Evolutionary conservation across 106 monocot genomes (phyloP), one percentile per base, ranked within the genome.

Genomic region (Allium cepa): DNA sequence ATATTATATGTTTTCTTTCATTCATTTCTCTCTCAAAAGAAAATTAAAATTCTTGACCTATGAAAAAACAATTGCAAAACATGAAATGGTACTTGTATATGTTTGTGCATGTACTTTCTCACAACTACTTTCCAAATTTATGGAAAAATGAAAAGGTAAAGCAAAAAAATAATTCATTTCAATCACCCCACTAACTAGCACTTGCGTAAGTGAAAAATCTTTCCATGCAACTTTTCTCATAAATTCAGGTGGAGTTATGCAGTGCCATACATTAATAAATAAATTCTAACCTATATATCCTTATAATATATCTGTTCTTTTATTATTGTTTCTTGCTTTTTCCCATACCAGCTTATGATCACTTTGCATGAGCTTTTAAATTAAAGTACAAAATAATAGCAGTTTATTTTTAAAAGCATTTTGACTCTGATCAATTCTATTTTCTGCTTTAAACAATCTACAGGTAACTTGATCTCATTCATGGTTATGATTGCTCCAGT

Each of bases 391-490:
- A 13, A 56, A 13, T 16, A 56, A 13, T 13, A 3, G 2, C 11
- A 16, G 1, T 11, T 4, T 16, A 13, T 56, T 16, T 13, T 13
- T 0, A 7, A 56, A 56, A 56, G 0, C 56, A 13, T 16, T 56
- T 56, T 11, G 56, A 56, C 16, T 13, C 16, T 13, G 11, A 13
- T 56, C 56, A 13, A 16, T 13, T 56, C 0, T 16, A 3, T 56
- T 13, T 56, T 13, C 4, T 13, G 14, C 7, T 56, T 16, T 56
- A 13, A 13, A 56, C 16, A 16, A 13, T 46, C 67, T 69, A 46
- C 22, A 82, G 78, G 82, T 46, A 78, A 83, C 55, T 18, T 79
- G 46, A 79, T 83, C 48, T 83, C 82, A 58, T 83, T 79, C 71
- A 61, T 78, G 71, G 78, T 83, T 53, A 78, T 60, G 55, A 74